A percentile compares a stretch with the other conserved stretches of the same genome.
Conservation (phyloP, 2,329 filamentous ascomycete species). For the Colletotrichum ledebouriae region DNA sequence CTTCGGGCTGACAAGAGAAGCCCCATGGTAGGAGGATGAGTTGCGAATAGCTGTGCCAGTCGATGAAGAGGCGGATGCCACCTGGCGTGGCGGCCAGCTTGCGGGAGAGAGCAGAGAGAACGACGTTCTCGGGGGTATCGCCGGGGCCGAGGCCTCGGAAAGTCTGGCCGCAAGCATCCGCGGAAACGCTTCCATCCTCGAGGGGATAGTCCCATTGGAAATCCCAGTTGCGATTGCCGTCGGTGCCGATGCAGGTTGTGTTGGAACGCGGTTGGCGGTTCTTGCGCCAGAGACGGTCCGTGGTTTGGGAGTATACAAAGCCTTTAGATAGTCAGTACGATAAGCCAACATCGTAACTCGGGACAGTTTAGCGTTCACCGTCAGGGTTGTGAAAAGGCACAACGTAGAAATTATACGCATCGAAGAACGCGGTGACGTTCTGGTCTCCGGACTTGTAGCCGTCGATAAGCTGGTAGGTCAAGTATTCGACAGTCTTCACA, state of each 20-base stretch:
- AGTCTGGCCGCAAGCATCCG: conserved; percentile 60
- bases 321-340: conserved; percentile 49
- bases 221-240: conserved; percentile 68
- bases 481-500: conserved; percentile 48
- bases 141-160: conserved; percentile 57
- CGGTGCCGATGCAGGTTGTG: conserved; percentile 61
- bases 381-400: conserved; percentile 67
- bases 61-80: conserved; percentile 69
- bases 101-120: conserved; percentile 61
- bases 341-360: background rate
- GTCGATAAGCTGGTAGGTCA: conserved; percentile 55
- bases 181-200: conserved; percentile 55
- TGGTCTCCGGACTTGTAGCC: conserved; percentile 55
- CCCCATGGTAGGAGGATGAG: conserved; percentile 68
- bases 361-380: conserved; percentile 49
- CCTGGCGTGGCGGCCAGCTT: conserved; percentile 54
- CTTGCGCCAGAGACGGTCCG: conserved; percentile 66
- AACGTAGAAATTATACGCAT: conserved; percentile 72
- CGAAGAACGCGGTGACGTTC: conserved; percentile 59
- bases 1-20: conserved; percentile 60
- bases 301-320: conserved; percentile 65
- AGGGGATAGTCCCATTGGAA: conserved; percentile 54
- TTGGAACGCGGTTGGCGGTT: conserved; percentile 59
- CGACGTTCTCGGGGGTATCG: conserved; percentile 62
- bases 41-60: conserved; percentile 71